Conservation (phyloP, 306 rosid genomes). For the Oxytropis ochrocephala region DNA sequence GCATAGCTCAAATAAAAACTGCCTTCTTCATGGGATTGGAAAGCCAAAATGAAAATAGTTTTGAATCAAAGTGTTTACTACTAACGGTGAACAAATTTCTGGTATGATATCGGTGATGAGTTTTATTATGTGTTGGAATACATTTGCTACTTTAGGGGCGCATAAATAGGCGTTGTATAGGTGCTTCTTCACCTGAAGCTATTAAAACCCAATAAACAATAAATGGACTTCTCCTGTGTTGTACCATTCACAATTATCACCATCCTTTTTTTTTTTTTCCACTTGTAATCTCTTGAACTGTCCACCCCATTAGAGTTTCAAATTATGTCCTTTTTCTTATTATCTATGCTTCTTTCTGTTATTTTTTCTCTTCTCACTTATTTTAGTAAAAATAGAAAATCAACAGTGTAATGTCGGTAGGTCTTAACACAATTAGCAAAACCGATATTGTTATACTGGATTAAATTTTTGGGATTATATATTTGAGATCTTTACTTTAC, state of each 20-base stretch:
- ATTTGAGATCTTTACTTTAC: too few relatives aligned
- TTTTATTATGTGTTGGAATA: neutral
- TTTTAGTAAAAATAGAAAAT: too few relatives aligned
- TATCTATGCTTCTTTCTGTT: too few relatives aligned
- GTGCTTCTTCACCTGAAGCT: neutral
- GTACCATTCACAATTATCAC: neutral
- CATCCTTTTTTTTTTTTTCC: neutral
- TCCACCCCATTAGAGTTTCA: neutral
- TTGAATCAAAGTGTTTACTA: too few relatives aligned
- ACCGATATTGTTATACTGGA: too few relatives aligned
- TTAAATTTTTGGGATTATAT: too few relatives aligned
- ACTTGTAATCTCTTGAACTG: neutral
- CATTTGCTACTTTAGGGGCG: neutral
- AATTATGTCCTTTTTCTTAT: neutral
- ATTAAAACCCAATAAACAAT: neutral
- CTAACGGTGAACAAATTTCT: too few relatives aligned
- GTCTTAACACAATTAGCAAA: too few relatives aligned
- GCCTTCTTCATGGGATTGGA: too few relatives aligned
- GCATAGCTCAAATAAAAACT: too few relatives aligned
- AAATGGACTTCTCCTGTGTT: neutral
- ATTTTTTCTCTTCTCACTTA: neutral
- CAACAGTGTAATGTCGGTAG: too few relatives aligned
- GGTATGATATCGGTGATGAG: neutral
- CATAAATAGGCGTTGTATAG: neutral
- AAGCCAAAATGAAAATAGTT: too few relatives aligned